Evolutionary conservation across 1,139 yeast genomes (phyloP), one percentile per base, ranked within the genome.

Genomic region (Kodamaea alishanica): DNA sequence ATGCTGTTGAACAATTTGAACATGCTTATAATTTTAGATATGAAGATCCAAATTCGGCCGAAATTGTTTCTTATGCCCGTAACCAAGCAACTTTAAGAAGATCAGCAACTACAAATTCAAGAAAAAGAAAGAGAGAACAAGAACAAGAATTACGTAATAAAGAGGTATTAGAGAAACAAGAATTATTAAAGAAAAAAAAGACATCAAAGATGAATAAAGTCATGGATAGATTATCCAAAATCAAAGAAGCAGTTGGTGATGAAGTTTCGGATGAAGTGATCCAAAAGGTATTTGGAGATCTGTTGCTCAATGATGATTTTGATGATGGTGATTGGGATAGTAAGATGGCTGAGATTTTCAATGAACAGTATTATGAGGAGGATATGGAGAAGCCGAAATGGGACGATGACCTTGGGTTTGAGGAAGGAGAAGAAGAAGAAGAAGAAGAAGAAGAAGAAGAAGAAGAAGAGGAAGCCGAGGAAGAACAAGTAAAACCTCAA

Each of bases 31-130:
- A 94, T 55, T 90, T 90, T 72, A 77, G 98, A 58, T 92, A 78
- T 57, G 98, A 94, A 62, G 97, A 92, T 53, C 88, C 95, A 9
- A 81, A 80, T 49, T 77, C 96, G 7, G 87, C 92, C 0, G 97
- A 92, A 55, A 87, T 94, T 60, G 84, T 89, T 26, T 83, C 96
- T n/a, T 94, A 92, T 67, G 97, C 98, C 4, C 88, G 99, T 75
- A 85, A 76, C 47, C 96, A 89, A 59, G 95, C 95, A 24, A 88
- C 97, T 0, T 72, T 89, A 54, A 81, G 98, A 65, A 77, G 98
- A 58, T 79, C 83, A 20, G 81, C 80, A 37, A 24, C 34, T 8
- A 75, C 84, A 42, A 80, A 81, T 49, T 63, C 85, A 15, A 78
- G 98, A 54, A 88, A 88, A 66, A 78, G 84, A 60, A 83, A 82